Percentiles rank a stretch among this genome's conserved stretches.
Evolutionary conservation across 1,284 basidiomycete species (phyloP).

Genomic region (Ustilago xerochloae): DNA sequence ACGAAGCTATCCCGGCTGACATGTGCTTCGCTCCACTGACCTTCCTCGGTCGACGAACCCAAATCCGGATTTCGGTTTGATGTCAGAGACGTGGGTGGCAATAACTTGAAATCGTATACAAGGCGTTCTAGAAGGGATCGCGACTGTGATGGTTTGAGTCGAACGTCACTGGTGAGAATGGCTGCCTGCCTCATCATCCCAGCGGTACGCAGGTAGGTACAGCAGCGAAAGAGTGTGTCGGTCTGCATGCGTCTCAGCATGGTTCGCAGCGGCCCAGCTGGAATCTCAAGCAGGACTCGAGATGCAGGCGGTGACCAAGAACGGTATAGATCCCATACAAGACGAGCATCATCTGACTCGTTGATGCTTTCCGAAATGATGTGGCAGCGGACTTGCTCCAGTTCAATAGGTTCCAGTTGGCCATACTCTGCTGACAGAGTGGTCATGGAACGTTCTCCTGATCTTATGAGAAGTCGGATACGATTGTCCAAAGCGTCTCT

Average conservation of each 20-base stretch:
- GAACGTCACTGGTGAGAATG: conserved; percentile 15
- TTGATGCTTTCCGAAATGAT: conserved; percentile 20
- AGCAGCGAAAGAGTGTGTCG: conserved; percentile 28
- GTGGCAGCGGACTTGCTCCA: conserved; percentile 28
- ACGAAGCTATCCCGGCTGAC: conserved; percentile 11
- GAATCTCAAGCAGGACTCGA: background rate
- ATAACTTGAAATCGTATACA: conserved; percentile 23
- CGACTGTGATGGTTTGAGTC: conserved; percentile 48
- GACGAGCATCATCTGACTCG: background rate
- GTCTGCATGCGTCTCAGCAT: conserved; percentile 27
- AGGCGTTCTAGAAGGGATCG: conserved; percentile 36
- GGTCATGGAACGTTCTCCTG: conserved; percentile 33
- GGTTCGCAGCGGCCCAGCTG: conserved; percentile 1
- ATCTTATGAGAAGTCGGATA: conserved; percentile 9
- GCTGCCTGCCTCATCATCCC: conserved; percentile 31
- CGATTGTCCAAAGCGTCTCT: conserved; percentile 10
- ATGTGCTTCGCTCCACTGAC: background rate
- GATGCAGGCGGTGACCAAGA: conserved; percentile 3
- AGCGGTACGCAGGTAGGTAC: conserved; percentile 16
- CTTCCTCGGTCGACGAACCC: background rate
- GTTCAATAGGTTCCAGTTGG: background rate
- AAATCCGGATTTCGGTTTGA: background rate
- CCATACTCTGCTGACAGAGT: conserved; percentile 13
- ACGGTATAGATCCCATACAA: conserved; percentile 33
- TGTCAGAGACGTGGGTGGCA: background rate